Percentiles rank a stretch among this genome's conserved stretches.
phyloP scores from a whole-genome alignment of 306 rosid genomes.

The Cucurbita ficifolia region DNA sequence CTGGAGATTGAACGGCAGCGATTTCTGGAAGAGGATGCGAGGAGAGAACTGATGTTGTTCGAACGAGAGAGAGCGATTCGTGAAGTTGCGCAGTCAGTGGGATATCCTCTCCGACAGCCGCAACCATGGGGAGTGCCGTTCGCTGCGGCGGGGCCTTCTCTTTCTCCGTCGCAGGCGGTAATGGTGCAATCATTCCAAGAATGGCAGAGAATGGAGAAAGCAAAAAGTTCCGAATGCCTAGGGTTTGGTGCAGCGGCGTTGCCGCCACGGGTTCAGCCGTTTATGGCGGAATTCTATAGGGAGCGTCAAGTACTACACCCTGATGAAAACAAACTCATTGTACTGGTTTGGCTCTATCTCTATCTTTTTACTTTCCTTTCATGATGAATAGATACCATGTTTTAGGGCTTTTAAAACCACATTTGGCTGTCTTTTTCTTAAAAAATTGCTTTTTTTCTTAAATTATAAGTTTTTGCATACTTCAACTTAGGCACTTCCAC shows the following conservation, averaged over 20 bases:
- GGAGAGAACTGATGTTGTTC: slow-evolving; percentile 3
- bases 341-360: neutral
- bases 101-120: neutral
- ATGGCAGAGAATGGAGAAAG: neutral
- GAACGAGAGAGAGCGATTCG: slow-evolving; percentile 1
- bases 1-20: neutral
- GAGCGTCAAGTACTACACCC: neutral
- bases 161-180: neutral
- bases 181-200: neutral
- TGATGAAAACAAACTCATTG: neutral
- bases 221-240: neutral
- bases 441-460: too few species aligned
- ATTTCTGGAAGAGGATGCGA: neutral
- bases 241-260: neutral
- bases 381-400: neutral
- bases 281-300: neutral
- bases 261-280: neutral
- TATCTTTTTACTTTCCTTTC: neutral
- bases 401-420: neutral
- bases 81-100: neutral
- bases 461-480: too few species aligned
- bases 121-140: neutral
- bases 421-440: neutral
- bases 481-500: too few species aligned
- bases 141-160: neutral